Evolutionary conservation across 305 asterid species (phyloP).

Genomic region (Solanum hybrid): DNA sequence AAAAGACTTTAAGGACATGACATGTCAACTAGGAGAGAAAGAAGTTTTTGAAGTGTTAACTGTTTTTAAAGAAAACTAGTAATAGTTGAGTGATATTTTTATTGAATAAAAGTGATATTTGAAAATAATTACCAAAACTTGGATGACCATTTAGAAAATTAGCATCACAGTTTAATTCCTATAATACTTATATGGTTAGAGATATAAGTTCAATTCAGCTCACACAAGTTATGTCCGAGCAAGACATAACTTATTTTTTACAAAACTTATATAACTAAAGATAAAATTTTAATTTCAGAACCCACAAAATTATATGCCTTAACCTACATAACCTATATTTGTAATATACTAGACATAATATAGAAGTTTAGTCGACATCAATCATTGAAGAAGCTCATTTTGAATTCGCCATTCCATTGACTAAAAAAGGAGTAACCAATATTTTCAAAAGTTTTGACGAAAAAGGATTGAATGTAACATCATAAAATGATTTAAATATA

Average conservation of each 20-base stretch:
- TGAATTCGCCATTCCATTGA: not conserved
- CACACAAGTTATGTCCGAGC: not conserved
- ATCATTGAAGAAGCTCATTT: not conserved
- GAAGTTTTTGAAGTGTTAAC: no score
- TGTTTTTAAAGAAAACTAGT: no score
- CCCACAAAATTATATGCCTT: not conserved
- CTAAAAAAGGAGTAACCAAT: not conserved
- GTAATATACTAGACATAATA: not conserved
- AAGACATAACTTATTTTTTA: not conserved
- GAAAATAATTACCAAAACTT: not conserved
- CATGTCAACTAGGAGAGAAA: no score
- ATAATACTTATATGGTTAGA: not conserved
- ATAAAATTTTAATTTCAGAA: not conserved
- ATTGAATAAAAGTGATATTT: no score
- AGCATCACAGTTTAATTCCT: not conserved
- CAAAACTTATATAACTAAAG: not conserved
- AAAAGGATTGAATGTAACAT: not conserved
- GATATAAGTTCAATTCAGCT: not conserved
- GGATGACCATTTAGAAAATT: no score
- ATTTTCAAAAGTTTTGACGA: not conserved
- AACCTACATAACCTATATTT: not conserved
- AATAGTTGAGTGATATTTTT: no score
- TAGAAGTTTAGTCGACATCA: not conserved
- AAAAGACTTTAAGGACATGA: no score
- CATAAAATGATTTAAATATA: no score